Conservation (phyloP, 2,329 filamentous ascomycete species). For the Fusarium decemcellulare region DNA sequence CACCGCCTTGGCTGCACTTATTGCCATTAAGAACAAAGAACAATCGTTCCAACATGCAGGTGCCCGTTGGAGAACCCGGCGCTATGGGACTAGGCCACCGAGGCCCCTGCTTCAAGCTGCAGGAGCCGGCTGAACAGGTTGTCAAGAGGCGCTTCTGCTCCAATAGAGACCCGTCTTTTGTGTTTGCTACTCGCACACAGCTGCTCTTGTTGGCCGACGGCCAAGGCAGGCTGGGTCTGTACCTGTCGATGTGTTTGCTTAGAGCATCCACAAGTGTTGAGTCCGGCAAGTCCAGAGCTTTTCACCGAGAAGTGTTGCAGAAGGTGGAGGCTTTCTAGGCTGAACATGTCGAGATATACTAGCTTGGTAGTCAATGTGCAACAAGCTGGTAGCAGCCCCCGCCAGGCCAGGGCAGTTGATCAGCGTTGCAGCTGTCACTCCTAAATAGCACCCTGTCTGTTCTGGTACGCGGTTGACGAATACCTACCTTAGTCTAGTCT, state of each 20-base stretch:
- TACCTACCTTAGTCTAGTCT: too few species aligned
- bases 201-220: conserved; percentile 8
- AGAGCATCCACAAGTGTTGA: background rate
- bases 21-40: conserved; percentile 2
- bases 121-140: background rate
- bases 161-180: background rate
- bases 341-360: too few species aligned
- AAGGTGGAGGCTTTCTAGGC: too few species aligned
- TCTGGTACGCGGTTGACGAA: too few species aligned
- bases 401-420: background rate
- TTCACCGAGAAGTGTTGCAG: background rate
- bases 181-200: conserved; percentile 4
- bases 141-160: conserved; percentile 1
- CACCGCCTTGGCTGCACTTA: too few species aligned
- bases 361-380: too few species aligned
- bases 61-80: background rate
- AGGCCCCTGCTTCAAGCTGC: background rate
- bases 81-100: background rate
- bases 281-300: background rate
- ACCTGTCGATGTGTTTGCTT: background rate
- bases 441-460: background rate
- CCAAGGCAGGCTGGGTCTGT: background rate
- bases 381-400: too few species aligned
- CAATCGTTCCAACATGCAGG: background rate
- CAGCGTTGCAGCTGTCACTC: background rate